Percentiles rank a stretch among this genome's conserved stretches.
These are phyloP conservation scores for Dovyalis caffra DNA, from an alignment of 345 rosid genomes.

Conservation along the genomic window DNA sequence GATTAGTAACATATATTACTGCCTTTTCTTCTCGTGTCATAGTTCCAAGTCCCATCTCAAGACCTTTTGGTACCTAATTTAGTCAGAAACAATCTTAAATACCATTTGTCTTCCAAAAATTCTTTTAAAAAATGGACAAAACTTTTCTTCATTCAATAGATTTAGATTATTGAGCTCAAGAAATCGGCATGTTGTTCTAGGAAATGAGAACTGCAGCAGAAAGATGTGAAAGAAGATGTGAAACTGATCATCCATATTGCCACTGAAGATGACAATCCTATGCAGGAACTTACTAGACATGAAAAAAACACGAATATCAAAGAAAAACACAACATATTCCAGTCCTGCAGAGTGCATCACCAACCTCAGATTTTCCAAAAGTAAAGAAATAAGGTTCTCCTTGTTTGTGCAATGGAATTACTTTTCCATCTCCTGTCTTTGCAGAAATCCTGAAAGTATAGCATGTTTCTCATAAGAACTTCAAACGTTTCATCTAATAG, in stretches of 20 bases:
- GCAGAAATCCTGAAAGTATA: slow-evolving; percentile 70
- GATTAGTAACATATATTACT: slow-evolving; percentile 67
- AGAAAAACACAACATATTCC: neutral
- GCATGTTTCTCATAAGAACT: neutral
- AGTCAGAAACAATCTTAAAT: slow-evolving; percentile 20
- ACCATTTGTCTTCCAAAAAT: neutral
- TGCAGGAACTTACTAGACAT: neutral
- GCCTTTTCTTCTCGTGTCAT: slow-evolving; percentile 91
- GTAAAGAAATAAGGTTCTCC: slow-evolving; percentile 83
- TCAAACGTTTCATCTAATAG: slow-evolving; percentile 7
- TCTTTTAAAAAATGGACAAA: too few relatives aligned
- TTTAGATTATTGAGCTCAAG: neutral
- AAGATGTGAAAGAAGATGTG: neutral
- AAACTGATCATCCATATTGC: neutral
- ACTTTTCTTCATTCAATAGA: neutral
- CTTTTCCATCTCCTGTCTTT: slow-evolving; percentile 65
- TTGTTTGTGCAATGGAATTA: slow-evolving; percentile 49
- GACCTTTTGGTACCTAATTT: slow-evolving; percentile 87
- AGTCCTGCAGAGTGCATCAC: slow-evolving; percentile 16
- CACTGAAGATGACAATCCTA: neutral
- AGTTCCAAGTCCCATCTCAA: slow-evolving; percentile 95
- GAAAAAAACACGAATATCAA: slow-evolving; percentile 5
- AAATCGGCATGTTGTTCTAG: neutral
- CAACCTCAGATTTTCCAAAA: slow-evolving; percentile 91
- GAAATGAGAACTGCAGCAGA: neutral